Evolutionary conservation across 139 green algal species (phyloP), one percentile per base, ranked within the genome.

Genomic region (Eudorina sp.): DNA sequence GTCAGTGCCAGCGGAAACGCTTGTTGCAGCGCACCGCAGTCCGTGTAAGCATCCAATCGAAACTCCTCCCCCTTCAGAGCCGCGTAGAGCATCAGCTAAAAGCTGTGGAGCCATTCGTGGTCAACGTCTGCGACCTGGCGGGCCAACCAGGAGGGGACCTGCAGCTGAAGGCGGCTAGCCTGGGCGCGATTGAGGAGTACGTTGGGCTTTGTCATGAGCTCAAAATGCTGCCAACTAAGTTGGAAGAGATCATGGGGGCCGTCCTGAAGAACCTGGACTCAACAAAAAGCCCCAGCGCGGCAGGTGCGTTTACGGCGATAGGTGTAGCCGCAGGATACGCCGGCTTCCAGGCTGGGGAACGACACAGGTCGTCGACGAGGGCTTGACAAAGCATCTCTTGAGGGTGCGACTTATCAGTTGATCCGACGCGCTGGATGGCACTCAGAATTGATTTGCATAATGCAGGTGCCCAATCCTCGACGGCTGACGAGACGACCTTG

Each of bases 211-310:
- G 88, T 70, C 81, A 88, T 21, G 69, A 86, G 70, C 88, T 91
- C 27, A 78, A 70, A 14, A 85, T 81, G 53, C 72, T 88, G 36
- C 88, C 88, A 1, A 18, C 80, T 16, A 81, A 88, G 14, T 82
- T 91, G 18, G 88, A 91, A n/a, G 53, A 88, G 53, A 91, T 91
- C 38, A 82, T 88, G 72, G 80, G 51, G 68, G 69, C 68, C 38
- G 64, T 85, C 46, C 85, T 90, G 41, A 16, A 66, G 2, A 90
- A 90, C 75, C 41, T 90, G 82, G 82, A 88, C 82, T 48, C 60
- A 14, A 77, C n/a, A 41, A 41, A 25, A 9, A 34, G 34, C 3
- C 53, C 25, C 19, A 9, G 53, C 21, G 77, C 14, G 7, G 53
- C 53, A 46, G 77, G 77, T 46, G 19, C 4, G 36, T 34, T 9